A percentile compares a stretch with the other conserved stretches of the same genome.
These are phyloP conservation scores for Flueggea neowawraea DNA, from an alignment of 441 rosid species.

Conservation along the genomic window DNA sequence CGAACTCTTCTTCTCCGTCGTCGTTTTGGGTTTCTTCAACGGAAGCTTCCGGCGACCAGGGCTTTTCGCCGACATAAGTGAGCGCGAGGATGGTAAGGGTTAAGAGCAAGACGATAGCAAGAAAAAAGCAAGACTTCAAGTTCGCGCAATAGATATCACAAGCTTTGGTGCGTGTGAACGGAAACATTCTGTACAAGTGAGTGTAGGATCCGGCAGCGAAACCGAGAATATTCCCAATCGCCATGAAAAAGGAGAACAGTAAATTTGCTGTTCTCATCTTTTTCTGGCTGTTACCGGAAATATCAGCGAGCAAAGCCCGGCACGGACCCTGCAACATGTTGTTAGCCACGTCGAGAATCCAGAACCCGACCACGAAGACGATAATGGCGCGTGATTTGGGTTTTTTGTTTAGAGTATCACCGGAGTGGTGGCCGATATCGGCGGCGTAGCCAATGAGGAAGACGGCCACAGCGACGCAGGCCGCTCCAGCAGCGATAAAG, in stretches of 20 bases:
- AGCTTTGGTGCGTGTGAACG: slow-evolving; percentile 64
- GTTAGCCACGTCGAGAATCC: slow-evolving; percentile 96
- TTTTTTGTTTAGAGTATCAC: slow-evolving; percentile 33
- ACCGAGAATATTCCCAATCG: slow-evolving; percentile 83
- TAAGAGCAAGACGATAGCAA: slow-evolving; percentile 56
- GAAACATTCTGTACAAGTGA: slow-evolving; percentile 41
- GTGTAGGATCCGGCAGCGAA: slow-evolving; percentile 71
- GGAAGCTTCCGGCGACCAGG: slow-evolving; percentile 39
- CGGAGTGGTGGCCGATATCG: slow-evolving; percentile 62
- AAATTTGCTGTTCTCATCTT: slow-evolving; percentile 64
- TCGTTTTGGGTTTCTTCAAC: background rate
- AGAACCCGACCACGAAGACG: slow-evolving; percentile 77
- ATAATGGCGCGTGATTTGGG: slow-evolving; percentile 66
- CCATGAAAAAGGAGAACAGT: slow-evolving; percentile 84
- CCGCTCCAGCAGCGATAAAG: slow-evolving; percentile 64
- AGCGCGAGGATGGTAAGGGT: slow-evolving; percentile 37
- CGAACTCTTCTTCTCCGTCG: slow-evolving; percentile 14
- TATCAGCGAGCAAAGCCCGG: slow-evolving; percentile 83
- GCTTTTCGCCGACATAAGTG: slow-evolving; percentile 48
- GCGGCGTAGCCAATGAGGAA: slow-evolving; percentile 87
- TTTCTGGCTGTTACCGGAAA: slow-evolving; percentile 48
- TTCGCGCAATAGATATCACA: slow-evolving; percentile 92
- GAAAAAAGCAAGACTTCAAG: slow-evolving; percentile 74
- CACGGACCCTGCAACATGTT: slow-evolving; percentile 88
- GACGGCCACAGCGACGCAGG: slow-evolving; percentile 57